Evolutionary conservation across 345 rosid genomes (phyloP).

Genomic region (Eutrema yunnanense): DNA sequence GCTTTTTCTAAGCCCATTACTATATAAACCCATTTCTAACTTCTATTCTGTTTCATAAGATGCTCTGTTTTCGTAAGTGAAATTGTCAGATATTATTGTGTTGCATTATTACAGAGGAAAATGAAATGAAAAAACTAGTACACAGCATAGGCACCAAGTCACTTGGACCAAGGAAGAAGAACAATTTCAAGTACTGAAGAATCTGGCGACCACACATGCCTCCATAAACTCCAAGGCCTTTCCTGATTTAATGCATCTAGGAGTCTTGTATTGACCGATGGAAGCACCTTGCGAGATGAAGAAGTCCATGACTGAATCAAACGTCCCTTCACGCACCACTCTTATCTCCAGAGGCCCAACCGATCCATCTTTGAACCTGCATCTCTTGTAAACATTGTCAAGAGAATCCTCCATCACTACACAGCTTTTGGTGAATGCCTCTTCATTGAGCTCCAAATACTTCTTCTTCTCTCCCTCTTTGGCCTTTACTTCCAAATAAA

Average conservation of each 20-base stretch:
- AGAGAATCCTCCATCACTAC: conserved; percentile 56
- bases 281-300: conserved; percentile 78
- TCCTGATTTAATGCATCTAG: conserved; percentile 71
- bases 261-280: conserved; percentile 86
- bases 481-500: conserved; percentile 56
- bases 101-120: background rate
- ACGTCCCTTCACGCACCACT: conserved; percentile 60
- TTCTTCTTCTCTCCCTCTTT: background rate
- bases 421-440: conserved; percentile 64
- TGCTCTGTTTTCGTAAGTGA: conserved; percentile 8
- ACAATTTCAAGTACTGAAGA: conserved; percentile 40
- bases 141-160: background rate
- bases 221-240: conserved; percentile 51
- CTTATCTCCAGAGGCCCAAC: conserved; percentile 79
- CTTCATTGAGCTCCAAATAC: conserved; percentile 21
- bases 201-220: conserved; percentile 49
- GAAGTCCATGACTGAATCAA: conserved; percentile 81
- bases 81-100: background rate
- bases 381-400: conserved; percentile 69
- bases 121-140: background rate
- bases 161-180: background rate
- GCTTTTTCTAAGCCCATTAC: background rate
- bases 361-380: conserved; percentile 62
- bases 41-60: background rate
- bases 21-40: background rate